Evolutionary conservation across 1,139 yeast species (phyloP).

Genomic region (Candida smagusa): DNA sequence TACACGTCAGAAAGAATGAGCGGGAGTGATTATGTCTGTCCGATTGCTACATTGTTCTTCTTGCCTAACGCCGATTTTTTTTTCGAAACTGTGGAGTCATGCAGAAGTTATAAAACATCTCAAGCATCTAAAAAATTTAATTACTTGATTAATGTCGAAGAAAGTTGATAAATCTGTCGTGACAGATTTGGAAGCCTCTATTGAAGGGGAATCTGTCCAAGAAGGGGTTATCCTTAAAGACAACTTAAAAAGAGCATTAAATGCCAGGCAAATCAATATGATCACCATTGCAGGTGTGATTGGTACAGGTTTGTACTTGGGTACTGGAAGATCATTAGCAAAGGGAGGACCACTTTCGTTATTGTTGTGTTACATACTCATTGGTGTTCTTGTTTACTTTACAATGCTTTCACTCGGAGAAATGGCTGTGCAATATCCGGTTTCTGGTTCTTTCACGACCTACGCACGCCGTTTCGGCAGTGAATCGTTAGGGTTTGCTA

Average conservation of each 20-base stretch:
- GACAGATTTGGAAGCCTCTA: conserved; percentile 11
- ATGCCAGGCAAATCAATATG: conserved; percentile 57
- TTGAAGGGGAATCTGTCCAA: conserved; percentile 6
- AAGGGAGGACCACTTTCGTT: conserved; percentile 66
- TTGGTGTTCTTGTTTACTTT: conserved; percentile 57
- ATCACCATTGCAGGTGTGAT: conserved; percentile 65
- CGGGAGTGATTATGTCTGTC: too few species aligned
- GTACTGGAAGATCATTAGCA: conserved; percentile 58
- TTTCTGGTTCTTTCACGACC: conserved; percentile 60
- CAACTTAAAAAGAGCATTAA: conserved; percentile 39
- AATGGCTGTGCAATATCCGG: conserved; percentile 59
- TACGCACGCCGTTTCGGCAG: conserved; percentile 60
- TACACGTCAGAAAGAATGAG: too few species aligned
- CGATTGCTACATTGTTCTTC: too few species aligned
- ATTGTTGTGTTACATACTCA: conserved; percentile 53
- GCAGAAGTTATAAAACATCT: too few species aligned
- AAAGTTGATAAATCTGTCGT: background rate
- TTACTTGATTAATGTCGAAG: background rate
- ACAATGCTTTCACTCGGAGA: conserved; percentile 66
- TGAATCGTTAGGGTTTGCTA: conserved; percentile 61
- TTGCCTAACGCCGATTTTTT: background rate
- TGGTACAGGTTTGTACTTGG: conserved; percentile 67
- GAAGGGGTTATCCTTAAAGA: conserved; percentile 17
- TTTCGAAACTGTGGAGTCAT: too few species aligned
- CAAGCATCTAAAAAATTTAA: too few species aligned